Evolutionary conservation across 2,329 filamentous ascomycete genomes (phyloP).

Genomic region (Onygena corvina): DNA sequence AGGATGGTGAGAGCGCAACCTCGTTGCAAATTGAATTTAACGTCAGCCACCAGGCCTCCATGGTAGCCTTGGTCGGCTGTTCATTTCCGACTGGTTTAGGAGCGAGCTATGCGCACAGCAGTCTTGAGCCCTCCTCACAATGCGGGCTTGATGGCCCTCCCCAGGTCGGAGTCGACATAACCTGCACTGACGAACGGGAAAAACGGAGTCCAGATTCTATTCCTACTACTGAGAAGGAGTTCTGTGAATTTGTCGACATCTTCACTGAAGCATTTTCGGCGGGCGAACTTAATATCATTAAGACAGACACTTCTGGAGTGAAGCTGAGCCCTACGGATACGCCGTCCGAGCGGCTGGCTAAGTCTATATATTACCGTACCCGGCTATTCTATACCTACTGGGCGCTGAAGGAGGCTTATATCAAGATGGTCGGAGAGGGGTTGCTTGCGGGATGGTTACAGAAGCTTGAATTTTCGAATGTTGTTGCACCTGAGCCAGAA

Average conservation of each 20-base stretch:
- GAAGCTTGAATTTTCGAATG: slow-evolving; percentile 49
- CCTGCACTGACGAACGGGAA: slow-evolving; percentile 47
- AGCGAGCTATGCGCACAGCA: slow-evolving; percentile 8
- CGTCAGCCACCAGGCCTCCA: slow-evolving; percentile 51
- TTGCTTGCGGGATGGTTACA: slow-evolving; percentile 50
- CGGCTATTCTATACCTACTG: slow-evolving; percentile 53
- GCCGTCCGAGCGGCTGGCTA: slow-evolving; percentile 18
- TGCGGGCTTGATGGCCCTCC: slow-evolving; percentile 16
- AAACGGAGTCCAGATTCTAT: slow-evolving; percentile 36
- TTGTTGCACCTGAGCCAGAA: slow-evolving; percentile 25
- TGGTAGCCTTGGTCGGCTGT: slow-evolving; percentile 48
- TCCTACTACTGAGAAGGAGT: slow-evolving; percentile 38
- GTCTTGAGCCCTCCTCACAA: slow-evolving; percentile 10
- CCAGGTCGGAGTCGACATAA: slow-evolving; percentile 50
- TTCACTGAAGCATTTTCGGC: slow-evolving; percentile 49
- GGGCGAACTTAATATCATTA: slow-evolving; percentile 46
- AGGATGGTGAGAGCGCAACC: slow-evolving; percentile 6
- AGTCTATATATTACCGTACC: slow-evolving; percentile 44
- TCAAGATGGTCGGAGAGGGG: slow-evolving; percentile 55
- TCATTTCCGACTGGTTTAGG: slow-evolving; percentile 17
- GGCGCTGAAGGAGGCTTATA: slow-evolving; percentile 54
- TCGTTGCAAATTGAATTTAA: slow-evolving; percentile 46
- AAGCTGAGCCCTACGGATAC: slow-evolving; percentile 12
- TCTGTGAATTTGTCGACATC: slow-evolving; percentile 47
- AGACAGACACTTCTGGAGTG: slow-evolving; percentile 25